Percentiles rank a stretch among this genome's conserved stretches.
Conservation (phyloP, 257 asterid species). For the Solanum megistacrolobum region DNA sequence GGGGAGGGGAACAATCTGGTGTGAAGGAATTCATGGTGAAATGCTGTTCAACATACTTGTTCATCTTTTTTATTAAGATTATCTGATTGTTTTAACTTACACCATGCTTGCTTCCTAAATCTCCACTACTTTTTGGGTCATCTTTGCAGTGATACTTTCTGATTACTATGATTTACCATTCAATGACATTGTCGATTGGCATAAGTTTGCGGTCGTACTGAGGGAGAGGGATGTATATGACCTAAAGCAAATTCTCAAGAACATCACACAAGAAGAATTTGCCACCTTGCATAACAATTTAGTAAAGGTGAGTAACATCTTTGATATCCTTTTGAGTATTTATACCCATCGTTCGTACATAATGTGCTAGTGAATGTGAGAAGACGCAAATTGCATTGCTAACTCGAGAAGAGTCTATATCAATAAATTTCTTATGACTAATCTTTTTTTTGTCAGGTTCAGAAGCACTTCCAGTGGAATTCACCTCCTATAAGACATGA, state of each 20-base stretch:
- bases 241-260: conserved; percentile 83
- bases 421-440: background rate
- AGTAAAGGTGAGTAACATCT: conserved; percentile 52
- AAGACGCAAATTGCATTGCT: background rate
- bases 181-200: conserved; percentile 85
- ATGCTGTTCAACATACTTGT: background rate
- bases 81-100: background rate
- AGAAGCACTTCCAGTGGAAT: conserved; percentile 95
- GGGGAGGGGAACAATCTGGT: background rate
- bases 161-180: conserved; percentile 92
- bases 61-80: background rate
- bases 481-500: conserved; percentile 64
- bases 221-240: conserved; percentile 86
- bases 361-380: background rate
- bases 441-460: conserved; percentile 38
- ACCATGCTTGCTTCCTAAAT: background rate
- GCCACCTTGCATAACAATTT: conserved; percentile 72
- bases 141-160: conserved; percentile 83
- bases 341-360: background rate
- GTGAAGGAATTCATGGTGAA: background rate
- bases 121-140: background rate
- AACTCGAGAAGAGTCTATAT: background rate
- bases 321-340: background rate
- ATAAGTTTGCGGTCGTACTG: conserved; percentile 62
- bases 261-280: conserved; percentile 61